A percentile compares a stretch with the other conserved stretches of the same genome.
Evolutionary conservation across 768 basidiomycete genomes (phyloP).

Genomic region (Lactifluus piperatus): DNA sequence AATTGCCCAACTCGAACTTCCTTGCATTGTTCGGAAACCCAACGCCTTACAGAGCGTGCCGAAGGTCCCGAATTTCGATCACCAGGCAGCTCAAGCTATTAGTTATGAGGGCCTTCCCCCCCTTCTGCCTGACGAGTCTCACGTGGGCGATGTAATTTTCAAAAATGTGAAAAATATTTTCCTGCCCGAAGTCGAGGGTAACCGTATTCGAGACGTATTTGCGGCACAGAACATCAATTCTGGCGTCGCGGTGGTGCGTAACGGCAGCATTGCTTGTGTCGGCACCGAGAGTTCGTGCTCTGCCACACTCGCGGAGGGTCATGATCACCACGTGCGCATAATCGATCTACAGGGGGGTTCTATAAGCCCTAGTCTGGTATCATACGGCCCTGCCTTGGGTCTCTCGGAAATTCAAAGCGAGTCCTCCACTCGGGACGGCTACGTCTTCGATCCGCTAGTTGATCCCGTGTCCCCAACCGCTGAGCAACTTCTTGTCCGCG

Average conservation of each 20-base stretch:
- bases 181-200: constrained; percentile 26
- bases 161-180: constrained; percentile 52
- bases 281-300: constrained; percentile 28
- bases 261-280: constrained; percentile 48
- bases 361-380: constrained; percentile 50
- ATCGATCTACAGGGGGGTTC: constrained; percentile 62
- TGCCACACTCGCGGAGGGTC: constrained; percentile 18
- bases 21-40: constrained; percentile 47
- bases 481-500: constrained; percentile 38
- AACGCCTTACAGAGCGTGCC: constrained; percentile 42
- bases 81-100: constrained; percentile 45
- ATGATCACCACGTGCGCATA: constrained; percentile 20
- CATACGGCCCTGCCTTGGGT: constrained; percentile 59
- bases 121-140: constrained; percentile 35
- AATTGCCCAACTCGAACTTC: constrained; percentile 51
- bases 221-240: constrained; percentile 11
- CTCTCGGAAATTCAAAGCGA: constrained; percentile 62
- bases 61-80: constrained; percentile 48
- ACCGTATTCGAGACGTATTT: constrained; percentile 31
- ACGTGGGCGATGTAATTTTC: constrained; percentile 42
- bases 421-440: constrained; percentile 45
- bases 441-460: constrained; percentile 38
- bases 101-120: constrained; percentile 60
- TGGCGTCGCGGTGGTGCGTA: constrained; percentile 40
- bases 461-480: constrained; percentile 28